A percentile compares a stretch with the other conserved stretches of the same genome.
These are phyloP conservation scores for Plantago lanceolata DNA, from an alignment of 305 asterid genomes.

Conservation along the genomic window DNA sequence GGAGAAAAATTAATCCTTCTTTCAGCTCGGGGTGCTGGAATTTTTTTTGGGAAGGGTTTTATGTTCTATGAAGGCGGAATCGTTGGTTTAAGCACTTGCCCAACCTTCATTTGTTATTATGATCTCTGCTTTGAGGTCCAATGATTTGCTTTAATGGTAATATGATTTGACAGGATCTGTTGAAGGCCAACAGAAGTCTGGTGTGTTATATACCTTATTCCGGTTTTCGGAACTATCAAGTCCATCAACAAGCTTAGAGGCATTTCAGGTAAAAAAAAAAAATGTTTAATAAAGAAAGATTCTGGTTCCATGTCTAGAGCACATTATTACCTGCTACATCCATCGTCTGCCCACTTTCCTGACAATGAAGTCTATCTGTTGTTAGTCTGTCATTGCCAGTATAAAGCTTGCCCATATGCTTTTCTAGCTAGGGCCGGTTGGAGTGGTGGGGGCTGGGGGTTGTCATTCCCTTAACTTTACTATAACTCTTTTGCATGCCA, in stretches of 20 bases:
- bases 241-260: constrained; percentile 65
- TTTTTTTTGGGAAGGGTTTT: neutral
- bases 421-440: neutral
- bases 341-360: neutral
- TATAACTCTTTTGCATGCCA: neutral
- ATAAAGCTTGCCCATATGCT: neutral
- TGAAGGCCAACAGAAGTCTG: constrained; percentile 44
- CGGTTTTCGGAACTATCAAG: constrained; percentile 47
- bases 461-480: neutral
- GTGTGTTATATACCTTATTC: constrained; percentile 54
- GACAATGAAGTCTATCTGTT: neutral
- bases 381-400: constrained; percentile 11
- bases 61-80: too few relatives aligned
- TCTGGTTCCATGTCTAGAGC: constrained; percentile 15
- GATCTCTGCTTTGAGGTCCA: constrained; percentile 16
- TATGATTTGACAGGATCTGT: constrained; percentile 53
- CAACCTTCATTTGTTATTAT: constrained; percentile 16
- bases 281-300: constrained; percentile 22
- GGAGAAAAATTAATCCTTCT: constrained; percentile 2
- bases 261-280: constrained; percentile 71
- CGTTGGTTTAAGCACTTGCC: neutral
- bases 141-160: constrained; percentile 15
- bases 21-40: constrained; percentile 11
- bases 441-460: too few relatives aligned
- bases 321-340: constrained; percentile 8